These are phyloP conservation scores for Leccinum subrobustum DNA, from an alignment of 1,284 basidiomycete genomes.

Conservation along the genomic window DNA sequence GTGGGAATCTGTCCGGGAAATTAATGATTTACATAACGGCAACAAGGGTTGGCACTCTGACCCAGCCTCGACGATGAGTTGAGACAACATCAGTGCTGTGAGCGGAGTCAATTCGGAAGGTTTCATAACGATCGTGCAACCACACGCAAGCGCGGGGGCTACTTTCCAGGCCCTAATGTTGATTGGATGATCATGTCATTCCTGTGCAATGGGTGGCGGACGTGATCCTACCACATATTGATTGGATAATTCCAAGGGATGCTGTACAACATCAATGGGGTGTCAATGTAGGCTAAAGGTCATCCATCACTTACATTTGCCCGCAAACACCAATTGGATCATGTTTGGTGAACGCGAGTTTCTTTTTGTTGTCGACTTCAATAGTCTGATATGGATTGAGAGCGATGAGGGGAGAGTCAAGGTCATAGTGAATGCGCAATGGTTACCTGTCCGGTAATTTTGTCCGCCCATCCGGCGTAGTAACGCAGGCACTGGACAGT, in stretches of 20 bases:
- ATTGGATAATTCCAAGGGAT: slow-evolving; percentile 94
- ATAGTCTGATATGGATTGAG: slow-evolving; percentile 51
- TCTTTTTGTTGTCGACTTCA: slow-evolving; percentile 78
- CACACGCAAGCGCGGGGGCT: slow-evolving; percentile 85
- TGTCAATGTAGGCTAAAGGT: slow-evolving; percentile 8
- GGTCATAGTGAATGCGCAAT: neutral
- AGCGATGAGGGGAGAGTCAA: slow-evolving; percentile 1
- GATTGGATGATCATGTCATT: slow-evolving; percentile 7
- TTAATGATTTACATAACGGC: slow-evolving; percentile 16
- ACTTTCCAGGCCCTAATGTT: slow-evolving; percentile 84
- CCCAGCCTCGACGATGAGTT: slow-evolving; percentile 80
- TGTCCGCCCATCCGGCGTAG: slow-evolving; percentile 72
- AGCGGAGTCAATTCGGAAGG: slow-evolving; percentile 91
- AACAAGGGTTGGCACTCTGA: slow-evolving; percentile 33
- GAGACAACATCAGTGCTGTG: slow-evolving; percentile 80
- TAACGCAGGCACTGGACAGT: slow-evolving; percentile 81
- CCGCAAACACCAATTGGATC: slow-evolving; percentile 95
- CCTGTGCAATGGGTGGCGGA: slow-evolving; percentile 6
- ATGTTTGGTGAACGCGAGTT: slow-evolving; percentile 84
- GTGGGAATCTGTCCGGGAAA: slow-evolving; percentile 66
- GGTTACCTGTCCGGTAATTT: slow-evolving; percentile 64
- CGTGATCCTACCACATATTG: slow-evolving; percentile 69
- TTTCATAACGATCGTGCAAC: slow-evolving; percentile 90
- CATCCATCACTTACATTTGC: slow-evolving; percentile 63
- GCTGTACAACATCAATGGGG: slow-evolving; percentile 37